Base-by-base conservation (phyloP, 345 rosid species). In the Gossypium anomalum region DNA sequence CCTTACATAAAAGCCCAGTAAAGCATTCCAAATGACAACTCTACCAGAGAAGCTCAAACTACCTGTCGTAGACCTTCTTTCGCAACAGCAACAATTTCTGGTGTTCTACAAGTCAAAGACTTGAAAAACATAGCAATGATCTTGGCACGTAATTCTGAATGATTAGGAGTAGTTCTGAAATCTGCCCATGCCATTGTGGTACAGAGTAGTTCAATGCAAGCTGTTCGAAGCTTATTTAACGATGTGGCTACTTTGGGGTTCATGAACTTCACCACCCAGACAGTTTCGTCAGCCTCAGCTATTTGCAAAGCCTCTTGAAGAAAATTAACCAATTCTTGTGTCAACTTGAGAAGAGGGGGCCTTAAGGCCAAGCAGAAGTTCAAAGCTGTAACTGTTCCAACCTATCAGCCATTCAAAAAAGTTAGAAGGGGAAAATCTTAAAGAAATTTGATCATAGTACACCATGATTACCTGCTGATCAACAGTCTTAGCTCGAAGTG, bases 11-110 rank as follows among this genome's bases (percentile, higher is more conserved):
- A 34, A 61, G 11, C 63, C 29, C n/a, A 34, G 25, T 22, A 16
- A 67, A 41, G 25, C 48, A 74, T 68, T 13, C 34, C 34, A 74
- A 67, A 23, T 3, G 23, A 75, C 17, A 66, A 20, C 70, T n/a
- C 70, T 38, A 73, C 67, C 63, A 73, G 13, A 74, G 60, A 84
- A 70, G 74, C 48, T 80, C 72, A 51, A 80, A 67, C 53, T 77
- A 95, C 99, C 99, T 95, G 99, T 76, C 99, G 87, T 71, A 95
- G 84, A 71, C 98, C 98, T 79, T 95, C 99, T 86, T 95, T 95
- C 22, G 99, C 97, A 87, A 93, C 99, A 57, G 89, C 98, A 79
- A 93, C 98, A 70, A 95, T 91, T 88, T 95, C 99, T 61, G 97
- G 92, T 14, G 92, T 93, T 60, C 93, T 89, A 78, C 98, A 89